phyloP scores from a whole-genome alignment of 1,284 basidiomycete species.

The Meira nashicola region DNA sequence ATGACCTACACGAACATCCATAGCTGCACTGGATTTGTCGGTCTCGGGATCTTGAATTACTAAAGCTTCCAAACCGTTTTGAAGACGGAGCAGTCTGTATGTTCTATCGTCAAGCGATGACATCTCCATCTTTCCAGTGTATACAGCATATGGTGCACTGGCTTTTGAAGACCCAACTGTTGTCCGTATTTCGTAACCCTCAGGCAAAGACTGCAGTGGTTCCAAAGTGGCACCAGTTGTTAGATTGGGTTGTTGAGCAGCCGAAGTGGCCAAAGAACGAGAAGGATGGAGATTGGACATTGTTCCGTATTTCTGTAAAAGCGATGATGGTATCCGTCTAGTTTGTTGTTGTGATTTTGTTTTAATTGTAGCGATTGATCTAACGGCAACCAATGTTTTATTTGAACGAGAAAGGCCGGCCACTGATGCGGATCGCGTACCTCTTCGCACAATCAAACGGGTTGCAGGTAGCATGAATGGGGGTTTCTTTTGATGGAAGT shows the following conservation, averaged over 20 bases:
- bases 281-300: background rate
- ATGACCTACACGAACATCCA: constrained; percentile 94
- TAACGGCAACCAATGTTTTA: background rate
- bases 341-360: background rate
- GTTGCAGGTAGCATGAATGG: background rate
- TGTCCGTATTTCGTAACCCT: constrained; percentile 1
- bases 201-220: background rate
- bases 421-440: background rate
- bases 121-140: constrained; percentile 32
- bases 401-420: background rate
- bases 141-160: constrained; percentile 34
- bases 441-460: background rate
- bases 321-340: background rate
- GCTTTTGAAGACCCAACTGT: background rate
- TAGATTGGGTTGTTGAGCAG: background rate
- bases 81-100: constrained; percentile 68
- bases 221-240: background rate
- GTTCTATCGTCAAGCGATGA: constrained; percentile 29
- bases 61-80: constrained; percentile 81
- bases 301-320: background rate
- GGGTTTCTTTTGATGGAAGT: no score
- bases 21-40: constrained; percentile 90
- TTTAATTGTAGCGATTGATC: background rate
- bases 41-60: constrained; percentile 79
- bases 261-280: constrained; percentile 9